Evolutionary conservation across 305 asterid genomes (phyloP).

Genomic region (Fraxinus paxiana): DNA sequence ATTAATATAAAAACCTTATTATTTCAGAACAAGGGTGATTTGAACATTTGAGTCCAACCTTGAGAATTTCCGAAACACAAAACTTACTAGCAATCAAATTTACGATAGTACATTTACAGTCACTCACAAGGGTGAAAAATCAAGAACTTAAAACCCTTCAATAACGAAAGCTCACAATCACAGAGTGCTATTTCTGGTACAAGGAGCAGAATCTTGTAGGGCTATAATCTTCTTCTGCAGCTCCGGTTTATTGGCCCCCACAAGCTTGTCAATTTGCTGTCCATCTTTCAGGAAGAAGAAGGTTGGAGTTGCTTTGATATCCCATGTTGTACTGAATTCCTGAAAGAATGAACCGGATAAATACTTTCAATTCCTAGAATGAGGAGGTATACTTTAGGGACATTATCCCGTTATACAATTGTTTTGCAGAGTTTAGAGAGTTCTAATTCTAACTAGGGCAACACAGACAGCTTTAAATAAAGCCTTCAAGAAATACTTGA

Average conservation of each 20-base stretch:
- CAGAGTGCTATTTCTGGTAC: slow-evolving; percentile 21
- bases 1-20: neutral
- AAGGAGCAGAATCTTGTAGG: slow-evolving; percentile 45
- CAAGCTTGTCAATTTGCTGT: slow-evolving; percentile 77
- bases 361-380: neutral
- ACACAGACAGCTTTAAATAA: neutral
- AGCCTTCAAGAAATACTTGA: neutral
- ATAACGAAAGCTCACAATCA: slow-evolving; percentile 16
- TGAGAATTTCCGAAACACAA: slow-evolving; percentile 11
- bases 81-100: slow-evolving; percentile 13
- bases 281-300: slow-evolving; percentile 92
- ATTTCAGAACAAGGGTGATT: slow-evolving; percentile 2
- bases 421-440: neutral
- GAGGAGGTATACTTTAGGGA: neutral
- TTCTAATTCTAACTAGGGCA: neutral
- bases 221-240: slow-evolving; percentile 73
- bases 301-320: slow-evolving; percentile 97
- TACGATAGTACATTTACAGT: slow-evolving; percentile 22
- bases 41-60: slow-evolving; percentile 10
- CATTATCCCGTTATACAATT: neutral
- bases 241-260: slow-evolving; percentile 95
- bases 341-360: slow-evolving; percentile 32
- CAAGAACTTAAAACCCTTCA: neutral
- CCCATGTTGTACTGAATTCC: slow-evolving; percentile 96
- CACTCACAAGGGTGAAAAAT: slow-evolving; percentile 8